Conservation (phyloP, 352 stramenopile genomes). For the Phytophthora parvispora region DNA sequence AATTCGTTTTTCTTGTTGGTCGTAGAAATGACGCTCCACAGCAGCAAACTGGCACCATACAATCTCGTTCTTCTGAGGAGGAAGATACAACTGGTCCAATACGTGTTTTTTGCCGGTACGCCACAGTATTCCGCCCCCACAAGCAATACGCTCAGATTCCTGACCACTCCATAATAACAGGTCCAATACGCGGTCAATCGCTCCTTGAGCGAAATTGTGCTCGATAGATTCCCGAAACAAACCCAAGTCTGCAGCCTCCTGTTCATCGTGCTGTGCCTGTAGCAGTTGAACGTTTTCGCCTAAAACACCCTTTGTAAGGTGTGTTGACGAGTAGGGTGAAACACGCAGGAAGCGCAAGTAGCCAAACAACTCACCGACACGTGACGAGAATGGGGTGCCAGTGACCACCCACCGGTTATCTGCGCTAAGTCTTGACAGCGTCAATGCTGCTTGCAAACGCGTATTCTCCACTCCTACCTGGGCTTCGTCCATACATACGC, state of each 20-base stretch:
- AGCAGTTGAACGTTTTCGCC: conserved; percentile 6
- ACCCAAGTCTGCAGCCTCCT: conserved; percentile 31
- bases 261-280: conserved; percentile 22
- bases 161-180: conserved; percentile 54
- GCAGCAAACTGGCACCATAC: conserved; percentile 78
- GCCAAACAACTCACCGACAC: conserved; percentile 89
- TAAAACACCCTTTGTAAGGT: background rate
- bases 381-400: conserved; percentile 90
- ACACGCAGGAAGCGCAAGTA: conserved; percentile 81
- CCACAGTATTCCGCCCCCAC: conserved; percentile 71
- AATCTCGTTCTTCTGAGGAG: conserved; percentile 60
- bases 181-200: conserved; percentile 55
- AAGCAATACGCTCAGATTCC: background rate
- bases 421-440: conserved; percentile 76
- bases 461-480: conserved; percentile 91
- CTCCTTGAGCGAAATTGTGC: conserved; percentile 44
- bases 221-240: conserved; percentile 53
- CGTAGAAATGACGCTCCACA: conserved; percentile 87
- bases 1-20: conserved; percentile 69
- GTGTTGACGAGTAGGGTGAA: conserved; percentile 37
- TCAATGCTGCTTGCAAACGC: conserved; percentile 80
- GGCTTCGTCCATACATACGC: conserved; percentile 95
- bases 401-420: conserved; percentile 90
- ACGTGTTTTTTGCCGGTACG: conserved; percentile 83
- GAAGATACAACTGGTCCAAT: conserved; percentile 69